Conservation (phyloP, 2,329 filamentous ascomycete species). For the Ambrosiella beaveri region DNA sequence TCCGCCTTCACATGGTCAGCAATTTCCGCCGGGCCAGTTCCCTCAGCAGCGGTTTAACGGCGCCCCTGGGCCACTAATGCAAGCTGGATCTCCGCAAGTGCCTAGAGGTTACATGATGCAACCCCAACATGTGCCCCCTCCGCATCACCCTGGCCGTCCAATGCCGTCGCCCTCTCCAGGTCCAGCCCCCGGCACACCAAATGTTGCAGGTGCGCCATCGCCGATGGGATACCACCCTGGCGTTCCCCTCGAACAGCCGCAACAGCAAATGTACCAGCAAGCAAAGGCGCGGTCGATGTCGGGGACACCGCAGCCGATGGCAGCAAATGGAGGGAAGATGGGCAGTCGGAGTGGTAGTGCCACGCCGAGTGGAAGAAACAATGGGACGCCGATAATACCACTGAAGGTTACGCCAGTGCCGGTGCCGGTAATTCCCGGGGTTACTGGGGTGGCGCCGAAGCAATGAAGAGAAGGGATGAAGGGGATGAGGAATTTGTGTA, state of each 20-base stretch:
- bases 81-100: slow-evolving; percentile 10
- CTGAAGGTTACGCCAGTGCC: slow-evolving; percentile 29
- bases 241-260: slow-evolving; percentile 25
- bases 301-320: slow-evolving; percentile 16
- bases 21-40: slow-evolving; percentile 9
- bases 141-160: slow-evolving; percentile 6
- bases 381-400: slow-evolving; percentile 19
- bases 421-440: slow-evolving; percentile 24
- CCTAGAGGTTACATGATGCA: slow-evolving; percentile 11
- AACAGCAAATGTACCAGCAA: slow-evolving; percentile 34
- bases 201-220: not conserved
- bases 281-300: slow-evolving; percentile 27
- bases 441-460: not conserved
- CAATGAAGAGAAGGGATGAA: not conserved
- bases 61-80: slow-evolving; percentile 7
- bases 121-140: slow-evolving; percentile 6
- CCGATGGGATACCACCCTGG: slow-evolving; percentile 6
- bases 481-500: not conserved
- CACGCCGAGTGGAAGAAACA: slow-evolving; percentile 10
- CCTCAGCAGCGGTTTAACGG: slow-evolving; percentile 12
- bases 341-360: slow-evolving; percentile 1
- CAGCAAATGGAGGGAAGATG: not conserved
- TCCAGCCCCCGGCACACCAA: slow-evolving; percentile 9
- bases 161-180: slow-evolving; percentile 12
- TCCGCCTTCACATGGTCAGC: slow-evolving; percentile 17